Conservation (phyloP, 2,329 filamentous ascomycete genomes). For the Pseudogymnoascus sp. region DNA sequence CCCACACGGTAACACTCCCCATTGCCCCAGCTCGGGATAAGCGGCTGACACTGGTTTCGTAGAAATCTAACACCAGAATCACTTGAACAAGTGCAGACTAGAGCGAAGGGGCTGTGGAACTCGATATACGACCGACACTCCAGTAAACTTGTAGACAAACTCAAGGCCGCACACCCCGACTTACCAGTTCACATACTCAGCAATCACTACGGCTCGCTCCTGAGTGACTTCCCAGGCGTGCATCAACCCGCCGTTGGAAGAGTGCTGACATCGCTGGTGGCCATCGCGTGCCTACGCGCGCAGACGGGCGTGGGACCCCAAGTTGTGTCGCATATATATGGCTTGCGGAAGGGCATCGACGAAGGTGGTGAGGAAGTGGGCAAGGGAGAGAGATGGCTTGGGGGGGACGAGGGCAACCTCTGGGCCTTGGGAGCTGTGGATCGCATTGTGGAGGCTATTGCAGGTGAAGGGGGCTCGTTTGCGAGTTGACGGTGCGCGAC, state of each 20-base stretch:
- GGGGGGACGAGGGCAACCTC: slow-evolving; percentile 54
- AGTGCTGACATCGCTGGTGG: slow-evolving; percentile 64
- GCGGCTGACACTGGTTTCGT: not conserved
- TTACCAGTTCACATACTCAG: slow-evolving; percentile 72
- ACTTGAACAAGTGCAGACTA: slow-evolving; percentile 43
- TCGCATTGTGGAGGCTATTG: slow-evolving; percentile 45
- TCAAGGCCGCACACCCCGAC: slow-evolving; percentile 71
- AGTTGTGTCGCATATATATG: slow-evolving; percentile 74
- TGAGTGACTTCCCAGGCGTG: slow-evolving; percentile 50
- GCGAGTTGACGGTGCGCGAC: not conserved
- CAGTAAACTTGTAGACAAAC: slow-evolving; percentile 59
- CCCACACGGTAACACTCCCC: slow-evolving; percentile 37
- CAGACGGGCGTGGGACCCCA: slow-evolving; percentile 79
- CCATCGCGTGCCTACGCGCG: slow-evolving; percentile 64
- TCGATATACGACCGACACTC: slow-evolving; percentile 70
- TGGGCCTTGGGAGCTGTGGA: slow-evolving; percentile 58
- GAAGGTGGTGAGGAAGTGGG: slow-evolving; percentile 50
- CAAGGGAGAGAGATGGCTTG: slow-evolving; percentile 51
- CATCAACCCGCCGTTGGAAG: slow-evolving; percentile 49
- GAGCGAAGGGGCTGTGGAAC: slow-evolving; percentile 64
- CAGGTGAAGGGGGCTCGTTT: slow-evolving; percentile 44
- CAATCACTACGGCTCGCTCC: slow-evolving; percentile 64
- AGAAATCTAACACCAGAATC: slow-evolving; percentile 43
- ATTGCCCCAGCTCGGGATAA: not conserved
- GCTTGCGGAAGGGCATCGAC: slow-evolving; percentile 65